Conservation (phyloP, 1,284 basidiomycete species). For the Trametes polyzona region DNA sequence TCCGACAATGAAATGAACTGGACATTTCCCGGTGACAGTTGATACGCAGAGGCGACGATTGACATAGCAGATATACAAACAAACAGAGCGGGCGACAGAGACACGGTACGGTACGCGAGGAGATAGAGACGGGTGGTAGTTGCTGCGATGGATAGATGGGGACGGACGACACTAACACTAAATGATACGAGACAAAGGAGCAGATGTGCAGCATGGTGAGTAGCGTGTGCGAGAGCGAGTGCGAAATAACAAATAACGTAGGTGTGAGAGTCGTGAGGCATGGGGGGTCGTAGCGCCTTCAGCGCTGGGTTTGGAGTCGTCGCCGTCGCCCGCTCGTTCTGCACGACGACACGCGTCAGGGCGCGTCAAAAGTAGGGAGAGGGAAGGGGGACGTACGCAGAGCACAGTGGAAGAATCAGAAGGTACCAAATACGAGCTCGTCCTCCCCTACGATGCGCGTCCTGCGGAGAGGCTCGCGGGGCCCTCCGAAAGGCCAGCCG, state of each 20-base stretch:
- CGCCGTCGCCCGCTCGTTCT: neutral
- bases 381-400: too few relatives aligned
- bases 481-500: neutral
- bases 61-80: neutral
- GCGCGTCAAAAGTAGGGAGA: too few relatives aligned
- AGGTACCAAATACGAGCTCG: constrained; percentile 2
- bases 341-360: neutral
- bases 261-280: neutral
- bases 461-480: neutral
- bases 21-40: too few relatives aligned
- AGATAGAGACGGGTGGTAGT: neutral
- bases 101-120: neutral
- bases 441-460: neutral
- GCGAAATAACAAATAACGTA: neutral
- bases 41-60: too few relatives aligned
- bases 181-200: too few relatives aligned
- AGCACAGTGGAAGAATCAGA: neutral
- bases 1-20: too few relatives aligned
- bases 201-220: neutral
- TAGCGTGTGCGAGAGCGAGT: neutral
- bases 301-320: too few relatives aligned
- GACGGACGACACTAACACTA: neutral
- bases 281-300: constrained; percentile 44
- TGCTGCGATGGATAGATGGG: neutral
- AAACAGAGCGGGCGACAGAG: neutral